These are phyloP conservation scores for Venturia oleaginea DNA, from an alignment of 2,329 filamentous ascomycete species.

Conservation along the genomic window DNA sequence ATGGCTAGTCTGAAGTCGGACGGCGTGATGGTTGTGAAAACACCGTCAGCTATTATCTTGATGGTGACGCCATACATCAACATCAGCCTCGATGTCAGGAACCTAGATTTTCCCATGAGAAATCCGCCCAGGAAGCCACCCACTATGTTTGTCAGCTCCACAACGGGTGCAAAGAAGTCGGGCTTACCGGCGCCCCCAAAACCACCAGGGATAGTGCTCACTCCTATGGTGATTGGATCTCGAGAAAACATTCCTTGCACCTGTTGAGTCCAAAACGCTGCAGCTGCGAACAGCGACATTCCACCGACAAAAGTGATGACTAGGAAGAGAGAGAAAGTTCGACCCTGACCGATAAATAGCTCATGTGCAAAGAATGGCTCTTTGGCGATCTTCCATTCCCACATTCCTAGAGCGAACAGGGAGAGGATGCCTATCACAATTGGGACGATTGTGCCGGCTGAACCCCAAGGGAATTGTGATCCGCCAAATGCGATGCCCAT, in stretches of 20 bases:
- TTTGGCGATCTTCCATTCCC: slow-evolving; percentile 14
- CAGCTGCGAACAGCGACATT: slow-evolving; percentile 13
- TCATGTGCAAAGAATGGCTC: slow-evolving; percentile 14
- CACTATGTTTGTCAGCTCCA: not conserved
- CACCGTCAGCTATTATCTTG: slow-evolving; percentile 11
- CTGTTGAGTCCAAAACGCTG: slow-evolving; percentile 11
- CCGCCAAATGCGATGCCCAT: slow-evolving; percentile 12
- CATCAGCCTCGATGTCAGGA: slow-evolving; percentile 1
- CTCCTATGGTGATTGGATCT: slow-evolving; percentile 14
- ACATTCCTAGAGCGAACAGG: slow-evolving; percentile 8
- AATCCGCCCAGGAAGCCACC: slow-evolving; percentile 14
- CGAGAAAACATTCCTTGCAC: not conserved
- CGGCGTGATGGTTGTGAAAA: slow-evolving; percentile 11
- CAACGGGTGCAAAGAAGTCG: not conserved
- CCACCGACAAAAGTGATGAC: slow-evolving; percentile 14
- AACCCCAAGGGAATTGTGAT: slow-evolving; percentile 6
- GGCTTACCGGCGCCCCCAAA: slow-evolving; percentile 12
- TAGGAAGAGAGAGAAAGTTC: slow-evolving; percentile 13
- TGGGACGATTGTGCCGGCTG: slow-evolving; percentile 11
- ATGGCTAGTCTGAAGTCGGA: not conserved
- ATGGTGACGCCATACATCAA: slow-evolving; percentile 13
- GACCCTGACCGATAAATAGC: slow-evolving; percentile 12
- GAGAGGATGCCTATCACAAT: slow-evolving; percentile 10
- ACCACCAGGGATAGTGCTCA: slow-evolving; percentile 12
- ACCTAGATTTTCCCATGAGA: slow-evolving; percentile 11